Base-by-base conservation (phyloP, 495 filamentous ascomycete species). In the Pyronema omphalodes region DNA sequence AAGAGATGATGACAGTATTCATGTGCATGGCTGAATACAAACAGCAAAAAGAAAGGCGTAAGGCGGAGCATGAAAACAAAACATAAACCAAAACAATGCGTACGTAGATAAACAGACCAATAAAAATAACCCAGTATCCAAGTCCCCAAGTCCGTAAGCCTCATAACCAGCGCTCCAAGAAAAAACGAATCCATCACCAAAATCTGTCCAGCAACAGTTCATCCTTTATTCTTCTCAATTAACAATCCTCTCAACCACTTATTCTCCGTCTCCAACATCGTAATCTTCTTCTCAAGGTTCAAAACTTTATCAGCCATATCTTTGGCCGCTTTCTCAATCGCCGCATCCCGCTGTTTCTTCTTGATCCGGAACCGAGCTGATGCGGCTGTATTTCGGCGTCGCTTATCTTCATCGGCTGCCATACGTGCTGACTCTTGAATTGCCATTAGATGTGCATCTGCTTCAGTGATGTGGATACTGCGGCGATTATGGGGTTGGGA, bases 321-420 rank as follows among this genome's bases (percentile, higher is more conserved):
- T 68, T 93, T 89, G 55, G 91, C 83, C 44, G 79, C 79, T 53
- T 81, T 81, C 71, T 96, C 91, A 55, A 98, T 82, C 3, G 83
- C 82, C 66, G 91, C 84, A 71, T 98, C 91, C 52, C 91, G 84
- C 70, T 93, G 86, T 77, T 98, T 98, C 85, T 98, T 98, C 78
- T 98, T 98, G 63, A 93, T 79, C 54, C 91, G 84, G 77, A 98
- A 98, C 52, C 91, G 83, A 17, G 91, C 91, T 48, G 78, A 84
- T 41, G 91, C 91, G 37, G 91, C 91, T 0, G 91, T 98, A 69
- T 98, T 98, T 57, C 91, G 84, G 44, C 89, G 81, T 9, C 91
- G 85, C 67, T 95, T 95, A 68, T 98, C 91, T 71, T 98, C 91
- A 69, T 98, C 91, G 34, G 91, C 88, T 12, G 86, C 87, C 11